Evolutionary conservation across 768 basidiomycete species (phyloP).

Genomic region (Kwoniella bestiolae): DNA sequence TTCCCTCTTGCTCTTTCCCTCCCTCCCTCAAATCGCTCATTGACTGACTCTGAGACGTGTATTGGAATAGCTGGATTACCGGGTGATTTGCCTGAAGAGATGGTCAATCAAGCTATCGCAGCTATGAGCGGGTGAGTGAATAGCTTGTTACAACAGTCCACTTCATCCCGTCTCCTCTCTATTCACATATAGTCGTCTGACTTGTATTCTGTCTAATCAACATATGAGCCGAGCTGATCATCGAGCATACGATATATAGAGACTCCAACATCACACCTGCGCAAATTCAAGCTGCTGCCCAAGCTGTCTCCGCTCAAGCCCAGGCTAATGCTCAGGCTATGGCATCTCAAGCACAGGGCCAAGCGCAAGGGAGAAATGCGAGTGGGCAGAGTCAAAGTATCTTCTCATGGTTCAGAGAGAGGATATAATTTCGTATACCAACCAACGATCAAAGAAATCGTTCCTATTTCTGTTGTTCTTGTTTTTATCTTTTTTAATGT

Average conservation of each 20-base stretch:
- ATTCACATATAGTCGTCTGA: too few relatives aligned
- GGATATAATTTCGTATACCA: not conserved
- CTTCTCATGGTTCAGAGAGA: not conserved
- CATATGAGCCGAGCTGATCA: too few relatives aligned
- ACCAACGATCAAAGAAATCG: too few relatives aligned
- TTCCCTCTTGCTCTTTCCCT: too few relatives aligned
- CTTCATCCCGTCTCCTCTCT: too few relatives aligned
- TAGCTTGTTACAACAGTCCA: too few relatives aligned
- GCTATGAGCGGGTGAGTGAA: conserved; percentile 53
- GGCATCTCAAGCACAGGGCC: not conserved
- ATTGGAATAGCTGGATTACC: conserved; percentile 75
- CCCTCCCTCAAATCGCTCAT: too few relatives aligned
- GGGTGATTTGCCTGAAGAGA: conserved; percentile 87
- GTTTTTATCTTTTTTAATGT: too few relatives aligned
- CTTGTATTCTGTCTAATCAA: too few relatives aligned
- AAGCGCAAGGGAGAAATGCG: not conserved
- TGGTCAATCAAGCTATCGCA: conserved; percentile 87
- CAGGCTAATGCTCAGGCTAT: conserved; percentile 5
- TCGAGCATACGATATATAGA: too few relatives aligned
- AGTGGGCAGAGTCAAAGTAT: not conserved
- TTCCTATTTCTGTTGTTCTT: too few relatives aligned
- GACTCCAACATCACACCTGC: conserved; percentile 11
- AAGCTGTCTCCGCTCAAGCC: conserved; percentile 7
- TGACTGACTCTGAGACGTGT: not conserved
- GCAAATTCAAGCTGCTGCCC: conserved; percentile 9